Evolutionary conservation across 169 alveolate species (phyloP), one percentile per base, ranked within the genome.

Genomic region (Blepharisma undulans): DNA sequence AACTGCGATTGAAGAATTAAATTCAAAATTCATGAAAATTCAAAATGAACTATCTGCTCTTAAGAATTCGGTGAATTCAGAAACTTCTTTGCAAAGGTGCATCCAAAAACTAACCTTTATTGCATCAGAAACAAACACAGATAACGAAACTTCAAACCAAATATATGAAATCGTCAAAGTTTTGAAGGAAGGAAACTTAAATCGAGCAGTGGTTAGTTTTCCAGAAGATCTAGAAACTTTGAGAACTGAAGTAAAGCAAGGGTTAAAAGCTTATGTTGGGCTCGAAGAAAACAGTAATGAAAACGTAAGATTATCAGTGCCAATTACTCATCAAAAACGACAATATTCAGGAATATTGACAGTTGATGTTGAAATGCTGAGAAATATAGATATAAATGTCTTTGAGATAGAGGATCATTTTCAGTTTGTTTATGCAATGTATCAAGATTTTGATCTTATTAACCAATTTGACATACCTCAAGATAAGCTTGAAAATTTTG

Each of bases 181-280:
- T n/a, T 33, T 79, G 12, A 79, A 79, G 12, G 71, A 79, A 79
- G 87, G 87, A 27, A 79, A 79, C 60, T 32, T 79, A 79, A 79
- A 79, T 33, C 19, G 30, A 29, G 72, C 87, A 21, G 87, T 25
- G 25, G 61, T 79, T n/a, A 74, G 12, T 22, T 74, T 74, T 29
- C 34, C 60, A 32, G 34, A 22, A 79, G 71, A 79, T 25, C 10
- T 79, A 25, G 61, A 25, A 79, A 33, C 87, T 29, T 25, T 79
- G 30, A 25, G 61, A 30, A 7, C 71, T 25, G 34, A 79, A n/a
- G 29, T 32, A 0, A 27, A 32, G 25, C 29, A 79, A 33, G 61
- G 71, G 8, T 16, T 79, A 0, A 29, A 25, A 29, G 87, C 29
- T 21, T 79, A 30, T 7, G 34, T 33, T 25, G 87, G 87, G 61